Base-by-base conservation (phyloP, 2,329 filamentous ascomycete genomes). In the Alternaria tenuissima region DNA sequence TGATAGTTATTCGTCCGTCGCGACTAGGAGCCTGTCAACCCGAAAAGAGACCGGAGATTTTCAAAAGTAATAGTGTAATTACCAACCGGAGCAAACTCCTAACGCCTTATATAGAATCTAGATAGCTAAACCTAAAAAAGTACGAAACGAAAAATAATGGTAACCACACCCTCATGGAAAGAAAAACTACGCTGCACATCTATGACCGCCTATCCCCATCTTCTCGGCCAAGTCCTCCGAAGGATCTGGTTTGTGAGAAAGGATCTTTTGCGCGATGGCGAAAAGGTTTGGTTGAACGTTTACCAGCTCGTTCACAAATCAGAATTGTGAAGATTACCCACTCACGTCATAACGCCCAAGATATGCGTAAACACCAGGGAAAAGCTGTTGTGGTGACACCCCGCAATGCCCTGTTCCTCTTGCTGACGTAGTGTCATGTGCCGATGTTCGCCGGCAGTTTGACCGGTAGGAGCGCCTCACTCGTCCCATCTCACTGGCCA, bases 401-500 rank as follows among this genome's bases (percentile, higher is more conserved):
- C 69, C 66, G 66, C 66, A 67, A 59, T 53, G 52, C 38, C 44
- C 52, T 58, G 39, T 42, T 44, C 32, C 42, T 44, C 22, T 43
- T 52, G 42, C 62, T 70, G 67, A 70, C 64, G 67, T 70, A 67
- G 58, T 53, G 59, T 47, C 53, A 34, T 30, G 36, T 26, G 70
- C 70, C 70, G 70, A 71, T 30, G 26, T 67, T 70, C 64, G 66
- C 70, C 70, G 69, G 55, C 18, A 20, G 52, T 48, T 62, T 54
- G 57, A 57, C 65, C 62, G 62, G 67, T 61, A 63, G 41, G 22
- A 41, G 52, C 41, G 46, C 57, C 56, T 52, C 53, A 51, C 28
- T 42, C 42, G 49, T 52, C 32, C 32, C 24, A 53, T 57, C 61
- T 26, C 30, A 51, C 39, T 55, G 41, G 60, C 47, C 52, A 44